These are phyloP conservation scores for Pyrenochaeta sp. DNA, from an alignment of 2,329 filamentous ascomycete species.

Conservation along the genomic window DNA sequence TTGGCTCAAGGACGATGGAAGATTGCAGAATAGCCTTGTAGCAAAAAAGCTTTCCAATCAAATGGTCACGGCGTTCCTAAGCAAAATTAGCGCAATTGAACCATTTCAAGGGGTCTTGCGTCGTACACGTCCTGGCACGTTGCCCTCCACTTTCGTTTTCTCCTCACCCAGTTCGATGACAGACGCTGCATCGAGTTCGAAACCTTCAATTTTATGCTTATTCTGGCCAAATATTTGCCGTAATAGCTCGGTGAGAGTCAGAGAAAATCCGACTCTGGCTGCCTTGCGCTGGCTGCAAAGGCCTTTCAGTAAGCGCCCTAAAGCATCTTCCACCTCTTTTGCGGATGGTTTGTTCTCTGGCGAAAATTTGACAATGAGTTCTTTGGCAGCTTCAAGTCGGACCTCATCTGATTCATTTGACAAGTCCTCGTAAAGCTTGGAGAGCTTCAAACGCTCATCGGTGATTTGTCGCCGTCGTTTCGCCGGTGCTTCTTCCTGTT, in stretches of 20 bases:
- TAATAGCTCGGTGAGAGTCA: conserved; percentile 84
- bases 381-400: conserved; percentile 55
- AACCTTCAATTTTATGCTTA: conserved; percentile 35
- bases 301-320: conserved; percentile 74
- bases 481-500: conserved; percentile 26
- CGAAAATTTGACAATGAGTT: conserved; percentile 53
- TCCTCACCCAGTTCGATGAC: conserved; percentile 61
- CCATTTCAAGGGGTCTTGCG: background rate
- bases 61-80: conserved; percentile 84
- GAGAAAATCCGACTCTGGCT: conserved; percentile 85
- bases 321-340: conserved; percentile 48
- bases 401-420: conserved; percentile 55
- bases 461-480: conserved; percentile 48
- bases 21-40: conserved; percentile 86
- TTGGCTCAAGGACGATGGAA: conserved; percentile 69
- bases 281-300: conserved; percentile 90
- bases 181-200: conserved; percentile 50
- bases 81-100: conserved; percentile 48
- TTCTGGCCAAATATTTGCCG: conserved; percentile 69
- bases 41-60: conserved; percentile 86
- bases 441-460: conserved; percentile 52
- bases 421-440: conserved; percentile 56
- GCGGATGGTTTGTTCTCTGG: conserved; percentile 46
- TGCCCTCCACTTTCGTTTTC: conserved; percentile 60
- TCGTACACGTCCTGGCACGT: conserved; percentile 62